Percentiles rank a stretch among this genome's conserved stretches.
Conservation (phyloP, 306 rosid genomes). For the Lablab purpureus region DNA sequence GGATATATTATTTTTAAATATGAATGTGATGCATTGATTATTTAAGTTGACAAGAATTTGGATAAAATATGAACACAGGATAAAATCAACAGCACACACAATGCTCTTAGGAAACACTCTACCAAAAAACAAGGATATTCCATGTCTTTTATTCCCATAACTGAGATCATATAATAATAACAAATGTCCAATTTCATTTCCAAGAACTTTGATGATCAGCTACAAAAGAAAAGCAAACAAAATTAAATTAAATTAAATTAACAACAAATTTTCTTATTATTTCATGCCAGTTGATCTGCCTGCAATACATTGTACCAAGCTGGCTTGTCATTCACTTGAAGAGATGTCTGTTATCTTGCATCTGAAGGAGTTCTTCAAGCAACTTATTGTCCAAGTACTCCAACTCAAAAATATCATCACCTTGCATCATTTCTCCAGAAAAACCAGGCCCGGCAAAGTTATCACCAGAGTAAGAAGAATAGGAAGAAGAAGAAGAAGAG, state of each 20-base stretch:
- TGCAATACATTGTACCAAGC: background rate
- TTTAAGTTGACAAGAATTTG: background rate
- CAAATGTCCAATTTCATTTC: background rate
- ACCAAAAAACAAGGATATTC: background rate
- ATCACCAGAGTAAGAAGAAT: conserved; percentile 38
- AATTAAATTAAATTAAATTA: background rate
- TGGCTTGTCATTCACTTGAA: background rate
- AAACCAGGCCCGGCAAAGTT: background rate
- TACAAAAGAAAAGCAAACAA: background rate
- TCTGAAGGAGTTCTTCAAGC: conserved; percentile 78
- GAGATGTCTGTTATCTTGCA: conserved; percentile 35
- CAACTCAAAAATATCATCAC: conserved; percentile 57
- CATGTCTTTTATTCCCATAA: background rate
- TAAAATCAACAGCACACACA: background rate
- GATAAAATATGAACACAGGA: conserved; percentile 15
- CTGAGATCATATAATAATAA: background rate
- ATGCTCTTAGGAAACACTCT: background rate
- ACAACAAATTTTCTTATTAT: background rate
- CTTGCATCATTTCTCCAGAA: conserved; percentile 26
- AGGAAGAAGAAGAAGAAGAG: conserved; percentile 39
- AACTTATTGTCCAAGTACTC: conserved; percentile 72
- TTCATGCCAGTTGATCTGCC: background rate
- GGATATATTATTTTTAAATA: background rate
- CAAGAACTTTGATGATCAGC: background rate
- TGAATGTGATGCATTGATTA: background rate